Evolutionary conservation across 2,329 filamentous ascomycete genomes (phyloP).

Genomic region (Penicillium vulpinum): DNA sequence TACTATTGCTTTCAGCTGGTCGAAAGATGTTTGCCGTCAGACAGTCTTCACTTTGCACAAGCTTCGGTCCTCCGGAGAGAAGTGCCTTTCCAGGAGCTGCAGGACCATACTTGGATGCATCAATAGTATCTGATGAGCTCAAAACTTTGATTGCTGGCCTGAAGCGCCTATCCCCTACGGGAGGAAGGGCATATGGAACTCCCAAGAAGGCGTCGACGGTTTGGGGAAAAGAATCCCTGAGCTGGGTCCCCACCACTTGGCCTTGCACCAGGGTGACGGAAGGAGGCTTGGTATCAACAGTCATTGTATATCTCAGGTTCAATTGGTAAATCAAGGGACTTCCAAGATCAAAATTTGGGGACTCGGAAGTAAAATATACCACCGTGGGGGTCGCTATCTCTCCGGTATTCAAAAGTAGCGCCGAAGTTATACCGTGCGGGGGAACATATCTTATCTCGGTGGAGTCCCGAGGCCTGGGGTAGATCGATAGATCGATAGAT

Average conservation of each 20-base stretch:
- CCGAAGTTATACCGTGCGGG: constrained; percentile 24
- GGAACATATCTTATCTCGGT: constrained; percentile 11
- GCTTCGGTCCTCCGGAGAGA: constrained; percentile 50
- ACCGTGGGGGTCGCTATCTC: constrained; percentile 3
- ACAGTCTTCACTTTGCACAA: constrained; percentile 50
- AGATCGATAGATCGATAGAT: too few species aligned
- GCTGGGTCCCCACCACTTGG: constrained; percentile 29
- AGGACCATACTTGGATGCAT: constrained; percentile 39
- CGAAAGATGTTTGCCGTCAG: constrained; percentile 45
- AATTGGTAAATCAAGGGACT: neutral
- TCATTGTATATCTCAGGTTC: neutral
- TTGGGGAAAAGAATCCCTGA: constrained; percentile 25
- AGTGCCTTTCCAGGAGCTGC: constrained; percentile 47
- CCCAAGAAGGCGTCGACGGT: constrained; percentile 47
- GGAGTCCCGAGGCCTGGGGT: too few species aligned
- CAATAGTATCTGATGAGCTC: constrained; percentile 27
- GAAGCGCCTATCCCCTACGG: constrained; percentile 51
- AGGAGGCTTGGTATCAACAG: constrained; percentile 2
- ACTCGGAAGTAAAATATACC: constrained; percentile 6
- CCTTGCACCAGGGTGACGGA: constrained; percentile 30
- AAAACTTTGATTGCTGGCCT: constrained; percentile 37
- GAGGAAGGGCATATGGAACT: constrained; percentile 52
- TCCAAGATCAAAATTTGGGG: constrained; percentile 2
- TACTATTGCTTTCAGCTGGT: constrained; percentile 22
- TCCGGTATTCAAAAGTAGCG: constrained; percentile 18